These are phyloP conservation scores for Clonostachys chloroleuca DNA, from an alignment of 2,329 filamentous ascomycete genomes.

Conservation along the genomic window DNA sequence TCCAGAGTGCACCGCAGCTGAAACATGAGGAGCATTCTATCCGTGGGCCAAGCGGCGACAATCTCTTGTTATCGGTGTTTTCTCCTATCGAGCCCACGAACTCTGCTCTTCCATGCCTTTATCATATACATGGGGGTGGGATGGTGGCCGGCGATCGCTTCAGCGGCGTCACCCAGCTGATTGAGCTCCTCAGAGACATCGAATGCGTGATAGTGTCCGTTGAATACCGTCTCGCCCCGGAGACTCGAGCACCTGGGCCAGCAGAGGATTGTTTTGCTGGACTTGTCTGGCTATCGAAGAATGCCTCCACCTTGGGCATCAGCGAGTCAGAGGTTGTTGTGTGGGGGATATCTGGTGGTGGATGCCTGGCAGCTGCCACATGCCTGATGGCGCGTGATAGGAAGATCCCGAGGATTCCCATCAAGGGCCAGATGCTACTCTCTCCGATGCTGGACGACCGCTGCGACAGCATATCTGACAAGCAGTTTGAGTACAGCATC, in stretches of 20 bases:
- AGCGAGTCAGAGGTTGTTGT: constrained; percentile 30
- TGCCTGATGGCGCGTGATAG: constrained; percentile 28
- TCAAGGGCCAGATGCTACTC: constrained; percentile 32
- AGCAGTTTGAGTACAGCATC: constrained; percentile 21
- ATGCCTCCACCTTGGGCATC: constrained; percentile 30
- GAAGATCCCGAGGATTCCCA: constrained; percentile 13
- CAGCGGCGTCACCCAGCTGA: constrained; percentile 8
- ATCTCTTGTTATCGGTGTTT: constrained; percentile 8
- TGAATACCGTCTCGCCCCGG: constrained; percentile 16
- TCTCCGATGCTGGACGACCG: constrained; percentile 43
- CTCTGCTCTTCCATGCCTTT: constrained; percentile 8
- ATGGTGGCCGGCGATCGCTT: constrained; percentile 12
- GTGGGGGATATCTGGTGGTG: constrained; percentile 36
- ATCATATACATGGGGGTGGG: constrained; percentile 13
- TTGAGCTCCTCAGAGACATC: constrained; percentile 8
- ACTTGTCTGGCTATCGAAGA: constrained; percentile 26
- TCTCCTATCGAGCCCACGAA: constrained; percentile 5
- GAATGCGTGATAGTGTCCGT: constrained; percentile 13
- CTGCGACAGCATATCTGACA: constrained; percentile 18
- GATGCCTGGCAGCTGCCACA: constrained; percentile 28
- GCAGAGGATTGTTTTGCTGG: constrained; percentile 16
- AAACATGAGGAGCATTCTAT: constrained; percentile 6
- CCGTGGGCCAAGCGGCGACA: constrained; percentile 3
- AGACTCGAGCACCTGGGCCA: constrained; percentile 9
- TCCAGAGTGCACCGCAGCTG: constrained; percentile 4